Evolutionary conservation across 176 grass and related monocot genomes (phyloP), one percentile per base, ranked within the genome.

Genomic region (Neostapfia colusana): DNA sequence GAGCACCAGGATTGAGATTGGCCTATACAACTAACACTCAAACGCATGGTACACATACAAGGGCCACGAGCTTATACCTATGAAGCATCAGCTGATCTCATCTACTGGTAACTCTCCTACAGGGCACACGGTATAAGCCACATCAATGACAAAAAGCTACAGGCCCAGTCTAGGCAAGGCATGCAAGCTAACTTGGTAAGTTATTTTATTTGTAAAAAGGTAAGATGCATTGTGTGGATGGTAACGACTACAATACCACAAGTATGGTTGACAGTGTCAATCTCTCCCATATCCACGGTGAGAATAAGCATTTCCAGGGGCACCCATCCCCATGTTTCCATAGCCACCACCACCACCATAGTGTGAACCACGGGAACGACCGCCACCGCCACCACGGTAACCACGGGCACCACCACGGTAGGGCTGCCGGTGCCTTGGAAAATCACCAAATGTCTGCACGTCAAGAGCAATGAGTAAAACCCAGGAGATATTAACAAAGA

Each of bases 381-480:
- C 85, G 2, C 75, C 85, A 0, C 92, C 92, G 8, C 92, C 88
- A 1, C 92, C 92, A 18, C 89, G 80, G 42, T 87, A 87, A 62
- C 89, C 89, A 50, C 85, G 82, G 0, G 15, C 77, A 0, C 92
- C 89, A 24, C 91, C 84, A 66, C 90, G 80, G 3, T 79, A 85
- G 0, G 78, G 62, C 46, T 89, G 84, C 25, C 84, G 72, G 23
- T 89, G 78, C 73, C 92, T 84, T 46, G 89, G 61, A 74, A 91
- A 88, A 38, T 95, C 80, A 0, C 92, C 92, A 85, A 95, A 95
- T 1, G 92, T 95, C 92, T 95, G 81, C 26, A 80, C 23, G 70
- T n/a, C 72, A 67, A 82, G 56, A 48, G 56, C 2, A 15, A 48
- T 84, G 36, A 76, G 70, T 18, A 35, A 82, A 31, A 20, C 41